Evolutionary conservation across 179 eudicot species (phyloP).

Genomic region (Silene noctiflora): DNA sequence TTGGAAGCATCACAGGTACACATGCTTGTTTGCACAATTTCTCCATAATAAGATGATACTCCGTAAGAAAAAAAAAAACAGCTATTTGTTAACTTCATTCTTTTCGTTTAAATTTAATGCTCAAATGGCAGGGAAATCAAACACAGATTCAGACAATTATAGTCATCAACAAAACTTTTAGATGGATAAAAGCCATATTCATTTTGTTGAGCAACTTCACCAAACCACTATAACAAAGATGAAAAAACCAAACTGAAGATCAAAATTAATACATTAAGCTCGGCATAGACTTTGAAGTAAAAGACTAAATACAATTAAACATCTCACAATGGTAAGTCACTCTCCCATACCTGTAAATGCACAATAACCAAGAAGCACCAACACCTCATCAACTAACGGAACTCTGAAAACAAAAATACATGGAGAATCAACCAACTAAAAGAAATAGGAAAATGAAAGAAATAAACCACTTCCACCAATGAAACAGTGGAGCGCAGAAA

Average conservation of each 20-base stretch:
- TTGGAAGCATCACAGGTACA: neutral
- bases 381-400: constrained; percentile 76
- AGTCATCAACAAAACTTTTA: neutral
- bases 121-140: neutral
- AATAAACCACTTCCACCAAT: neutral
- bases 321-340: neutral
- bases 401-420: constrained; percentile 42
- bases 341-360: constrained; percentile 59
- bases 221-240: neutral
- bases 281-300: neutral
- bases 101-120: neutral
- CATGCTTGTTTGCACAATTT: neutral
- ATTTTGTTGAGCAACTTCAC: constrained; percentile 1
- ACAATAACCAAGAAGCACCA: constrained; percentile 73
- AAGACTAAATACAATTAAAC: neutral
- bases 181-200: neutral
- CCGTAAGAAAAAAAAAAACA: neutral
- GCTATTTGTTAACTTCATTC: neutral
- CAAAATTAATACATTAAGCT: neutral
- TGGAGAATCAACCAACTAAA: neutral
- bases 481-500: neutral
- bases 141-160: neutral
- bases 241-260: neutral
- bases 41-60: neutral
- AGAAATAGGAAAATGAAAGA: no score